These are phyloP conservation scores for Austroboletus festivus DNA, from an alignment of 768 basidiomycete genomes.

Conservation along the genomic window DNA sequence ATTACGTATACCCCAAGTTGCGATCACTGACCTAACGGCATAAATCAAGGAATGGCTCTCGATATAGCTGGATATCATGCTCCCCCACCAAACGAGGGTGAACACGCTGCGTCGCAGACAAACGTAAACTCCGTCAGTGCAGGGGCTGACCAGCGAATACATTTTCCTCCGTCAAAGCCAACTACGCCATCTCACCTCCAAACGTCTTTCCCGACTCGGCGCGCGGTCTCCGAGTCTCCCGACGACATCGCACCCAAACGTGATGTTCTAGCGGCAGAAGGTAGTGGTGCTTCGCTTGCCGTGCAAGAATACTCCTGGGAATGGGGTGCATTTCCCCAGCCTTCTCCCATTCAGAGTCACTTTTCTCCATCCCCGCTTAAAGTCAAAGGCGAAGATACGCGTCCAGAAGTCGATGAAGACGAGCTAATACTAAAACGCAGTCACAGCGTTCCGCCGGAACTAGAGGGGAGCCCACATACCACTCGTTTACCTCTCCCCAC, in stretches of 20 bases:
- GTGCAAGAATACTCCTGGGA: conserved; percentile 87
- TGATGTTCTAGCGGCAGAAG: conserved; percentile 6
- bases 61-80: conserved; percentile 82
- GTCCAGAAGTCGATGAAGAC: conserved; percentile 14
- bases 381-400: conserved; percentile 14
- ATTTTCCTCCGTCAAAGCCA: conserved; percentile 22
- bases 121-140: conserved; percentile 6
- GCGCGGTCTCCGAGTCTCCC: conserved; percentile 62
- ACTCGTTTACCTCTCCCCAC: conserved; percentile 18
- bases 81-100: conserved; percentile 2
- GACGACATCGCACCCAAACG: conserved; percentile 37
- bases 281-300: conserved; percentile 15
- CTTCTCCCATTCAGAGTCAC: conserved; percentile 58
- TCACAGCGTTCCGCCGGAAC: conserved; percentile 54
- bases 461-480: conserved; percentile 43
- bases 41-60: conserved; percentile 61
- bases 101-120: conserved; percentile 4
- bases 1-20: background rate
- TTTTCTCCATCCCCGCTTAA: conserved; percentile 33
- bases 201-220: conserved; percentile 39
- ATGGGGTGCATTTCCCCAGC: conserved; percentile 87
- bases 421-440: conserved; percentile 41
- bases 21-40: conserved; percentile 5
- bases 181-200: conserved; percentile 22
- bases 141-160: conserved; percentile 8